Base-by-base conservation (phyloP, 176 grass and related monocot genomes). In the Thalia dealbata region DNA sequence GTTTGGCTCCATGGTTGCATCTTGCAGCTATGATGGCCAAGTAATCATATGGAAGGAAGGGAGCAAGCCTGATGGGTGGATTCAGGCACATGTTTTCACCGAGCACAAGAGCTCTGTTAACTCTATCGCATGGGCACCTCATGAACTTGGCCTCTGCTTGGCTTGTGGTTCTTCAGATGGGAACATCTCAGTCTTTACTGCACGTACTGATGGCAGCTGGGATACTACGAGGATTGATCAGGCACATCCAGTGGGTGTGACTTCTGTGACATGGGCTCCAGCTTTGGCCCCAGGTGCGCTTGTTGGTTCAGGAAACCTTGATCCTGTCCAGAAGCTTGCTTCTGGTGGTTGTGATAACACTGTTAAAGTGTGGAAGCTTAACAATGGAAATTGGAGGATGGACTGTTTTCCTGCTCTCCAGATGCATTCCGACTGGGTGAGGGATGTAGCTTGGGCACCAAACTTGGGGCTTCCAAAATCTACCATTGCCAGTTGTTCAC, bases 401-500 rank as follows among this genome's bases (percentile, higher is more conserved):
- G 62, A 64, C 11, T 64, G 62, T 32, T 64, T 64, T 35, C 63
- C 63, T 19, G 63, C 63, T 19, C 63, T 66, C 63, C 63, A 66
- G 28, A 66, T 66, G 63, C 63, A 66, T 66, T 38, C 63, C 10
- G 63, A 66, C 27, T 66, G 63, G 29, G 63, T 66, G 28, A 30
- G 63, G 18, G 63, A 66, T 32, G 63, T 66, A 19, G 63, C 63
- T 21, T 66, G 63, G 63, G 63, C 63, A 66, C 63, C 63, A 66
- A 66, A 66, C 63, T 66, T 66, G 63, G 63, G 63, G 28, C 63
- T 66, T 66, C 63, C 63, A 66, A 66, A 66, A 66, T 66, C 63
- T 6, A 66, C 63, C 9, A 35, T 66, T 14, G 63, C 63, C 63
- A 66, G 63, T 21, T 27, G 27, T 35, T 66, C 63, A 19, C 63